phyloP scores from a whole-genome alignment of 805 yeast species.

The Myxozyma lipomycoides region DNA sequence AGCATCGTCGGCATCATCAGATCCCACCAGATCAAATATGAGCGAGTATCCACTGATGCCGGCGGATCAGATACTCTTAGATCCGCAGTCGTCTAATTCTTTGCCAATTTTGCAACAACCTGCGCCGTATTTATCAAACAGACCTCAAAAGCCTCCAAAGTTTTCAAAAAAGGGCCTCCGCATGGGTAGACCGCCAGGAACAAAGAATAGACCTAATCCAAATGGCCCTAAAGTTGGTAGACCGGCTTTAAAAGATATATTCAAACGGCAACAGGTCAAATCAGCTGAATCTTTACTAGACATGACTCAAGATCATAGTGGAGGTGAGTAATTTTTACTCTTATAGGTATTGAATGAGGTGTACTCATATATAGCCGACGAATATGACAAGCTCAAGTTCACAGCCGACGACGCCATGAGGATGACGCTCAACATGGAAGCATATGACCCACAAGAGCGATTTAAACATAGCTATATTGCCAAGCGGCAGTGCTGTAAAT shows the following conservation, averaged over 20 bases:
- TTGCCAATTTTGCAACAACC: too few species aligned
- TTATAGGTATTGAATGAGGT: too few species aligned
- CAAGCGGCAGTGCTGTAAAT: slow-evolving; percentile 20
- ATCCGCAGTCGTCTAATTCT: too few species aligned
- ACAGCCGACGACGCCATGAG: slow-evolving; percentile 10
- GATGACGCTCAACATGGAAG: slow-evolving; percentile 8
- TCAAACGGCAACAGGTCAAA: slow-evolving; percentile 15
- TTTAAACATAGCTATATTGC: slow-evolving; percentile 23
- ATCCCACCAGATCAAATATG: too few species aligned
- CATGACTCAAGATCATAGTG: background rate
- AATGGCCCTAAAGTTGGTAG: slow-evolving; percentile 25
- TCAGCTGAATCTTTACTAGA: background rate
- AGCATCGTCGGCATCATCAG: too few species aligned
- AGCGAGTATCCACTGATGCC: too few species aligned
- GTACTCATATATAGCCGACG: too few species aligned
- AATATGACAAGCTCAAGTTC: slow-evolving; percentile 1
- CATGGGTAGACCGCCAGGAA: slow-evolving; percentile 25
- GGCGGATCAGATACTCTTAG: too few species aligned
- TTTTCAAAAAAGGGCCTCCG: slow-evolving; percentile 23
- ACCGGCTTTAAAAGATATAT: slow-evolving; percentile 19
- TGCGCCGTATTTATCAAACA: too few species aligned
- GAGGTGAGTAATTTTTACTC: too few species aligned
- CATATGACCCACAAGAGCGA: slow-evolving; percentile 15
- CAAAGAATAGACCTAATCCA: slow-evolving; percentile 23
- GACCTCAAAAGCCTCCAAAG: slow-evolving; percentile 13